Evolutionary conservation across 1,284 basidiomycete species (phyloP), one percentile per base, ranked within the genome.

Genomic region (Anthracocystis walkeri): DNA sequence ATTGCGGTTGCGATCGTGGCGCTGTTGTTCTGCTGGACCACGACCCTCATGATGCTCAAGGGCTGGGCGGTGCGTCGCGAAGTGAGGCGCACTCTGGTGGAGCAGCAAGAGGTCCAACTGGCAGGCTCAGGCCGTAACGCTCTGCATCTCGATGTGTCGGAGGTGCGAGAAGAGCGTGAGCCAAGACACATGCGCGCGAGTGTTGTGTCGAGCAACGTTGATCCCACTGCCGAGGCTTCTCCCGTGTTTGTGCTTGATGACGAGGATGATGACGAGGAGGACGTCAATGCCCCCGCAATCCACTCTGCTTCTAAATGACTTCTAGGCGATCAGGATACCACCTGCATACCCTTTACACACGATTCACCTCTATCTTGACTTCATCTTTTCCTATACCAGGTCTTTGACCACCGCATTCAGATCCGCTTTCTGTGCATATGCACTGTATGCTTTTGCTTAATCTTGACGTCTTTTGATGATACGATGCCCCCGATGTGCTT

Each of bases 11-110:
- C 82, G 0, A 45, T 82, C 23, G 74, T 83, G 18, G 71, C 68
- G 11, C 62, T 84, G 33, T 49, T 82, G 21, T 84, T 84, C 56
- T 77, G 66, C 56, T 78, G 76, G 69, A 79, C 72, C 3, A 80
- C 77, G 23, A 69, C 33, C 14, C 50, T 84, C 41, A 75, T 83
- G 71, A 59, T 82, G 51, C 49, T 83, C 63, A 84, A 84, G 64
- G 82, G 78, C 0, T 81, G 75, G 75, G 81, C 82, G 23, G 64
- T 80, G 14, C 44, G 66, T 16, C 65, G 76, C 49, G 77, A 82
- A 40, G 57, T 64, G 12, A 46, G 45, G 58, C 38, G 74, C 3
- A 45, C 27, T 12, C 20, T 57, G 41, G 40, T 40, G 16, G 53
- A 50, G 21, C 21, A 48, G 38, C 41, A 27, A 20, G 38, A 53